phyloP scores from a whole-genome alignment of 768 basidiomycete species.

The Trametes sanguinea region DNA sequence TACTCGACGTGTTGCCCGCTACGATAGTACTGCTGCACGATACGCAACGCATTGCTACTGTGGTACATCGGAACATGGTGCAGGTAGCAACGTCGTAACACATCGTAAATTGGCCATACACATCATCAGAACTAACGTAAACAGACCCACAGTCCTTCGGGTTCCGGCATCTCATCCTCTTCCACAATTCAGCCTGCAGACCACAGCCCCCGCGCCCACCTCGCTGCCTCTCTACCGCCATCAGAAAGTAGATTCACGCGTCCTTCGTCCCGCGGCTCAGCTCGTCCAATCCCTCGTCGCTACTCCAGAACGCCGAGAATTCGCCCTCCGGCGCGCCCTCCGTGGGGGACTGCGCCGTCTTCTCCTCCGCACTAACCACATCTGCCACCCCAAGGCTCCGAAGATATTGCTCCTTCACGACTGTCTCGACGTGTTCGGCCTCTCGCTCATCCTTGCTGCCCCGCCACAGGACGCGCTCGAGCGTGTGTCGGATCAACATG shows the following conservation, averaged over 20 bases:
- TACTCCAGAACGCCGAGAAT: conserved; percentile 57
- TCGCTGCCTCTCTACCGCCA: not conserved
- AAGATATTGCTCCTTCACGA: conserved; percentile 49
- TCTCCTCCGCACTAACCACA: conserved; percentile 27
- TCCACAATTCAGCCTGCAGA: not conserved
- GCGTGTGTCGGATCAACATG: conserved; percentile 60
- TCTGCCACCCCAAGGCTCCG: conserved; percentile 33
- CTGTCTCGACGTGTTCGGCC: conserved; percentile 55
- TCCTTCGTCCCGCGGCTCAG: conserved; percentile 69
- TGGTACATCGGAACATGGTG: not conserved
- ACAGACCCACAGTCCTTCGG: not conserved
- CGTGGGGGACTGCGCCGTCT: conserved; percentile 19
- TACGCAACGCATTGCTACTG: not conserved
- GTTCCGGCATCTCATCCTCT: not conserved
- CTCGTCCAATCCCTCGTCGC: conserved; percentile 75
- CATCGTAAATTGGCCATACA: not conserved
- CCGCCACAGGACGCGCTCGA: conserved; percentile 78
- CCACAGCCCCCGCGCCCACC: not conserved
- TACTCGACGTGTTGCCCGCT: no score
- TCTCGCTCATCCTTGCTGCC: conserved; percentile 66
- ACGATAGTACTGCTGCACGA: no score
- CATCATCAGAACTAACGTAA: not conserved
- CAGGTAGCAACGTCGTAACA: not conserved
- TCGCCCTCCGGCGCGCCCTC: conserved; percentile 33
- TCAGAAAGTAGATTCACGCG: conserved; percentile 8